These are phyloP conservation scores for Thielaviopsis euricoi DNA, from an alignment of 2,329 filamentous ascomycete species.

Conservation along the genomic window DNA sequence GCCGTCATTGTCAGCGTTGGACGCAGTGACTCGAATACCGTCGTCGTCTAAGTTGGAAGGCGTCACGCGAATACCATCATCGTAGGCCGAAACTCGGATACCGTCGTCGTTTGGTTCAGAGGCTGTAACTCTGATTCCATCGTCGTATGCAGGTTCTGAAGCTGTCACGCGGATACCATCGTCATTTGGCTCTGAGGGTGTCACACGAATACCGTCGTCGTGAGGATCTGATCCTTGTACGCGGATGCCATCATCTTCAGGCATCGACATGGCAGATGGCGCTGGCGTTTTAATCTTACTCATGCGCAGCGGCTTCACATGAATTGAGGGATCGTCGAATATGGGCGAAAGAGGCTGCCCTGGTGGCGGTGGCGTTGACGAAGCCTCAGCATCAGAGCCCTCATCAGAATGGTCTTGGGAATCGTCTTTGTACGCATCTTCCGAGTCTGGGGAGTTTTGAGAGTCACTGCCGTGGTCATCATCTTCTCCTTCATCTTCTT, in stretches of 20 bases:
- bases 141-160: not conserved
- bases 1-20: not conserved
- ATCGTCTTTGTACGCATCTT: not conserved
- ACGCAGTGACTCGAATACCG: slow-evolving; percentile 15
- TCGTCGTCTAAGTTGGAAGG: slow-evolving; percentile 18
- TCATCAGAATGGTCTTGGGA: not conserved
- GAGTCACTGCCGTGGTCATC: not conserved
- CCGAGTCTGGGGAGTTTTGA: not conserved
- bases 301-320: slow-evolving; percentile 7
- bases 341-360: not conserved
- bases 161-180: slow-evolving; percentile 18
- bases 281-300: not conserved
- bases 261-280: not conserved
- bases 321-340: slow-evolving; percentile 6
- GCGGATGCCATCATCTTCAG: slow-evolving; percentile 15
- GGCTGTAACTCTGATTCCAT: not conserved
- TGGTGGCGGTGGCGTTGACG: not conserved
- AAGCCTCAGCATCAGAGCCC: not conserved
- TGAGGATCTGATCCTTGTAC: slow-evolving; percentile 13
- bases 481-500: not conserved
- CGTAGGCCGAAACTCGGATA: not conserved
- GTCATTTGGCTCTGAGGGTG: slow-evolving; percentile 10
- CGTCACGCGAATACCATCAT: slow-evolving; percentile 11
- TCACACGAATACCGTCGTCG: slow-evolving; percentile 18
- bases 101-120: slow-evolving; percentile 11